Evolutionary conservation across 2,329 filamentous ascomycete species (phyloP), one percentile per base, ranked within the genome.

Genomic region (Cercospora zeae-maydis): DNA sequence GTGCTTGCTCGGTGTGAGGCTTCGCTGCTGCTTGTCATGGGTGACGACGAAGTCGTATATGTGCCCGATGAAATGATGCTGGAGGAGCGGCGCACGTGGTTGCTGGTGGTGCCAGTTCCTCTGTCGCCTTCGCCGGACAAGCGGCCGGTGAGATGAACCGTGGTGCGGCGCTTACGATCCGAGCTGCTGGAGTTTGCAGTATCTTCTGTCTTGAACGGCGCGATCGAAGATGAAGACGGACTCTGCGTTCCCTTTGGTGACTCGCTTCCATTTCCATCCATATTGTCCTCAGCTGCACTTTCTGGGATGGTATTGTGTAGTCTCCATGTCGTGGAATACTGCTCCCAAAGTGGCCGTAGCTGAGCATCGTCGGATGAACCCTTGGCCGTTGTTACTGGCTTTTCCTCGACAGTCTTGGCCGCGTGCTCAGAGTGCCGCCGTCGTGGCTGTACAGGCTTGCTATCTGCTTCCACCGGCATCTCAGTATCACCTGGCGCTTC

Each of bases 311-410:
- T 71, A 39, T 69, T 52, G 13, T 45, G 57, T 42, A 73, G 64
- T 16, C 67, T 69, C 72, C 73, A 75, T 6, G 70, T 63, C 10
- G 61, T 62, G 0, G 73, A 72, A 59, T 75, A 72, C 45, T 69
- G 67, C 27, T 71, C 71, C 71, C 73, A 75, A 1, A 63, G 63
- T 6, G 70, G 62, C 67, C 65, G 39, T 10, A 11, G 4, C 63
- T 62, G 65, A 9, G 70, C 55, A 16, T 68, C 63, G 24, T 67
- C 69, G 10, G 56, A 65, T 4, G 69, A 64, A n/a, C 66, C 66
- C 9, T 54, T 16, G 11, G 63, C 31, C 21, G 36, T 42, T 2
- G 61, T 24, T 11, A 60, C 55, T 21, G 56, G 8, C 5, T 5
- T 39, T 5, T 37, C 16, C 21, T 31, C 33, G 19, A 16, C 3